These are phyloP conservation scores for Lobulomyces angularis DNA, from an alignment of 192 early-diverging fungal genomes.

Conservation along the genomic window DNA sequence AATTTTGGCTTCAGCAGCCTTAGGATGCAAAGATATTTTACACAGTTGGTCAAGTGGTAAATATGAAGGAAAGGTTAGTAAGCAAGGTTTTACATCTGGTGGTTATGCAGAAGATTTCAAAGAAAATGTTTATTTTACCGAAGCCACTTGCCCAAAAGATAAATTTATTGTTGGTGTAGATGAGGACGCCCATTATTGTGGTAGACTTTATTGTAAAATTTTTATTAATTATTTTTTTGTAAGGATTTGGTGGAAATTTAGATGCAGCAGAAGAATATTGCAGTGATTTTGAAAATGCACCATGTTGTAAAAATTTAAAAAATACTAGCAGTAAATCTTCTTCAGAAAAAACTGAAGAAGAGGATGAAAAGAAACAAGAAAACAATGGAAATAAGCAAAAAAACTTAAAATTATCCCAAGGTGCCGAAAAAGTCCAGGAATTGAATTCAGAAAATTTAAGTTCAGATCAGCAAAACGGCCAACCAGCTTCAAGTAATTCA, in stretches of 20 bases:
- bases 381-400: no score
- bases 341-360: constrained; percentile 1
- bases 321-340: no score
- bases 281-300: constrained; percentile 5
- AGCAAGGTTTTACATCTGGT: background rate
- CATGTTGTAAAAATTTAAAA: no score
- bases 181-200: constrained; percentile 16
- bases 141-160: no score
- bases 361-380: constrained; percentile 12
- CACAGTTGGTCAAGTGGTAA: constrained; percentile 9
- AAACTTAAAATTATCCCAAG: background rate
- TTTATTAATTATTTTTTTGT: constrained; percentile 2
- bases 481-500: no score
- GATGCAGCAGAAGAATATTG: constrained; percentile 18
- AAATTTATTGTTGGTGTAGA: constrained; percentile 13
- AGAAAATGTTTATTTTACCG: no score
- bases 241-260: constrained; percentile 20
- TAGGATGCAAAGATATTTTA: constrained; percentile 5
- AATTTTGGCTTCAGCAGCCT: background rate
- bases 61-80: constrained; percentile 10
- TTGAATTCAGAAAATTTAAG: background rate
- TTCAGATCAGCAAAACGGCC: no score
- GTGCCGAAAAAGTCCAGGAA: background rate
- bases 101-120: no score
- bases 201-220: constrained; percentile 6